phyloP scores from a whole-genome alignment of 1,284 basidiomycete genomes.

The Anthracocystis panici-leucophaei region DNA sequence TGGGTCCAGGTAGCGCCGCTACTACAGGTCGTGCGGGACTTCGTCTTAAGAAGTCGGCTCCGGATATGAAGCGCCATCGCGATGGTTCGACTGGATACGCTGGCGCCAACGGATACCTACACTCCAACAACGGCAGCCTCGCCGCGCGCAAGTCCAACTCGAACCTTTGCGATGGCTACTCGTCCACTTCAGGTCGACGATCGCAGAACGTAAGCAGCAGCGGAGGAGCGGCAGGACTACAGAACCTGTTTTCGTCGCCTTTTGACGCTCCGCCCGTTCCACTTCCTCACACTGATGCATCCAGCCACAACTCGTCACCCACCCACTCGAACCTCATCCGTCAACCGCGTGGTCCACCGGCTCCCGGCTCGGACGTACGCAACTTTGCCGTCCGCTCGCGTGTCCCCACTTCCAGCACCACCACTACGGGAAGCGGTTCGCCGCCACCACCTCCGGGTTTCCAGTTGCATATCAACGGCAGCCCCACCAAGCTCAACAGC shows the following conservation, averaged over 20 bases:
- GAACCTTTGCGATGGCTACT: constrained; percentile 60
- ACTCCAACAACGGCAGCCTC: constrained; percentile 22
- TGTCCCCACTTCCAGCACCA: constrained; percentile 29
- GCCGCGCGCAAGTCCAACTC: constrained; percentile 52
- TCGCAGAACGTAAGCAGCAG: constrained; percentile 40
- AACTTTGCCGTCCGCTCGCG: constrained; percentile 58
- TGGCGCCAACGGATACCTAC: constrained; percentile 17
- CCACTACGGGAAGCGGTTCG: constrained; percentile 4
- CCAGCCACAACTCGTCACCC: constrained; percentile 25
- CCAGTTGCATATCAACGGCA: constrained; percentile 42
- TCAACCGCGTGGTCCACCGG: constrained; percentile 58
- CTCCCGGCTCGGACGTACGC: constrained; percentile 41
- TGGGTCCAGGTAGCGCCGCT: constrained; percentile 51
- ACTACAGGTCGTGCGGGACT: constrained; percentile 59
- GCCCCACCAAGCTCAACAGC: constrained; percentile 25
- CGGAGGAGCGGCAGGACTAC: constrained; percentile 52
- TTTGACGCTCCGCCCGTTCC: constrained; percentile 64
- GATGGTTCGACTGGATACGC: constrained; percentile 27
- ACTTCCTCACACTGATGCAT: constrained; percentile 13
- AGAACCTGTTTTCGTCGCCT: constrained; percentile 60
- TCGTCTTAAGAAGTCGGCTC: constrained; percentile 65
- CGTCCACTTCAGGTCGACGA: constrained; percentile 69
- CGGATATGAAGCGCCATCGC: constrained; percentile 63
- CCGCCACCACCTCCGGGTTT: constrained; percentile 22
- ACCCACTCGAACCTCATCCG: constrained; percentile 45